Conservation (phyloP, 805 yeast species). For the Lachancea kluyveri region DNA sequence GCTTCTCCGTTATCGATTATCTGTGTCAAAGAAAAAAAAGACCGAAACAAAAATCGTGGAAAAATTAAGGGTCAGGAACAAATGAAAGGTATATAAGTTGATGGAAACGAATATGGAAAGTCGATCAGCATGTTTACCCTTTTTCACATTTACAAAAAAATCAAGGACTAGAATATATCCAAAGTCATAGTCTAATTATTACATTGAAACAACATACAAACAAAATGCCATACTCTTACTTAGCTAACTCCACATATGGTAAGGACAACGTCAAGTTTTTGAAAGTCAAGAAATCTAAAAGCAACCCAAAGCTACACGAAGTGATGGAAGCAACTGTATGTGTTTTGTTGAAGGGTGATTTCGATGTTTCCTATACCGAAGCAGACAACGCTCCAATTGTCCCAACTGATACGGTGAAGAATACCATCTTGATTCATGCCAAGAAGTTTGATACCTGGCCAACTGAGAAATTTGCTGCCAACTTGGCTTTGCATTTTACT, state of each 20-base stretch:
- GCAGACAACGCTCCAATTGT: conserved; percentile 88
- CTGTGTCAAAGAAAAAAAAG: not conserved
- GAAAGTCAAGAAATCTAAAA: conserved; percentile 75
- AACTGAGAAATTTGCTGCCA: conserved; percentile 83
- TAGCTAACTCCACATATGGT: conserved; percentile 66
- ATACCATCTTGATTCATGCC: conserved; percentile 80
- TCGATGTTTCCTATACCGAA: conserved; percentile 74
- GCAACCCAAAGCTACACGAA: conserved; percentile 68
- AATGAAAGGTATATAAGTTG: too few species aligned
- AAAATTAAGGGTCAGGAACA: too few species aligned
- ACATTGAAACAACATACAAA: conserved; percentile 1
- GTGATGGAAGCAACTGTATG: conserved; percentile 81
- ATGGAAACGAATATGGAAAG: too few species aligned
- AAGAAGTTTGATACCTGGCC: conserved; percentile 83
- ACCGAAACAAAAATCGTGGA: too few species aligned
- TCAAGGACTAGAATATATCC: too few species aligned
- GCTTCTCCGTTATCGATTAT: conserved; percentile 1
- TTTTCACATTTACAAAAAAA: too few species aligned
- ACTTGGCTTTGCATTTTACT: conserved; percentile 74
- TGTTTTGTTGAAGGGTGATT: conserved; percentile 68
- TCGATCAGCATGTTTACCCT: too few species aligned
- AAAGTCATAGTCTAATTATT: conserved; percentile 2
- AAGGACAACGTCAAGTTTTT: conserved; percentile 89
- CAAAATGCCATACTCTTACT: conserved; percentile 21
- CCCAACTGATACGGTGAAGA: conserved; percentile 91